A percentile compares a stretch with the other conserved stretches of the same genome.
Evolutionary conservation across 306 rosid species (phyloP).

Genomic region (Castanea sativa): DNA sequence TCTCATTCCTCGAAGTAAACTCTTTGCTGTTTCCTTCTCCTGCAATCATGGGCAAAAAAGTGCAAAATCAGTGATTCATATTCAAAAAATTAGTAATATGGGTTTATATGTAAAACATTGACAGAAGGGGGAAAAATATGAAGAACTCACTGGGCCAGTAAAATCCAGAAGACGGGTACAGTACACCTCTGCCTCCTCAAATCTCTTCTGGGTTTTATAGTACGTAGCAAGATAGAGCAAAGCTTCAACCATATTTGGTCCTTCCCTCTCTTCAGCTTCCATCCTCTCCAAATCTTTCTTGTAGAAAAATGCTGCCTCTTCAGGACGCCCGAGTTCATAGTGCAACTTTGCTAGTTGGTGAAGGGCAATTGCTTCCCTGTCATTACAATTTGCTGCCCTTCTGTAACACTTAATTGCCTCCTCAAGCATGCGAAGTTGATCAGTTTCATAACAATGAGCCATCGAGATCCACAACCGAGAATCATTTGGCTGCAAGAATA

Average conservation of each 20-base stretch:
- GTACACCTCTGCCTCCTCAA: conserved; percentile 90
- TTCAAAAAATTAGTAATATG: neutral
- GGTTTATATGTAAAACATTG: neutral
- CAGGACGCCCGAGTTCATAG: conserved; percentile 58
- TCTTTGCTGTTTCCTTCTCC: conserved; percentile 95
- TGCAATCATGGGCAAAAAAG: conserved; percentile 33
- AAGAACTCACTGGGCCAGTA: conserved; percentile 82
- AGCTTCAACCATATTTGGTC: conserved; percentile 94
- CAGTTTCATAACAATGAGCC: conserved; percentile 90
- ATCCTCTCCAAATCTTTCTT: conserved; percentile 91
- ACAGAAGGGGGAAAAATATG: neutral
- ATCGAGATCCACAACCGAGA: conserved; percentile 97
- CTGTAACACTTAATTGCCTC: conserved; percentile 87
- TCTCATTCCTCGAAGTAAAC: conserved; percentile 87
- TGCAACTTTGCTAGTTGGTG: conserved; percentile 82
- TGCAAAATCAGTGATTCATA: neutral
- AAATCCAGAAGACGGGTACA: conserved; percentile 96
- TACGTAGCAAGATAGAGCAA: conserved; percentile 73
- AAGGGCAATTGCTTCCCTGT: conserved; percentile 91
- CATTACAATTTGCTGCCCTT: conserved; percentile 84
- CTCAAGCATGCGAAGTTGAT: conserved; percentile 81
- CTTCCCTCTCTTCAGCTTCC: conserved; percentile 97
- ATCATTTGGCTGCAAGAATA: conserved; percentile 88
- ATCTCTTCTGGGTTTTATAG: conserved; percentile 47
- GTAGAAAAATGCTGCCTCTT: conserved; percentile 93